Base-by-base conservation (phyloP, 2,329 filamentous ascomycete genomes). In the Pseudogymnoascus pannorum region DNA sequence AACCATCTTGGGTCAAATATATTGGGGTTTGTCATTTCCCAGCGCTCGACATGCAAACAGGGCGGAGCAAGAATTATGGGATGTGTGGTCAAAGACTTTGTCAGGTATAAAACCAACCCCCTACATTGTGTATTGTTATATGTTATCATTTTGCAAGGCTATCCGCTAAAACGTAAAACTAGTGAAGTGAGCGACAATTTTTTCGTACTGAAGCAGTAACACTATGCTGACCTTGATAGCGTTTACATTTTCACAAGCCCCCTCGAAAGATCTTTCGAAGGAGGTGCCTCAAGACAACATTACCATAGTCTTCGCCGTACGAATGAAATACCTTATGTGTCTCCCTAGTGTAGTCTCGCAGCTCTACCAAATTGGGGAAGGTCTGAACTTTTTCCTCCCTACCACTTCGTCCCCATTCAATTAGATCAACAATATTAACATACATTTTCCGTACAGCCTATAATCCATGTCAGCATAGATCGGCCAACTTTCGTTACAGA, bases 301-400 rank as follows among this genome's bases (percentile, higher is more conserved):
- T 65, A n/a, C 64, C 61, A 36, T 22, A 35, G 64, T 66, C 64
- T 66, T 65, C 26, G 59, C 61, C 29, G 36, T 64, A 61, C 57
- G 61, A 64, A 57, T 66, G 60, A 65, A 65, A 66, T 65, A 67
- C 64, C 61, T 67, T 67, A 60, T 64, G 9, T 60, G 62, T 65
- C 62, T 65, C 51, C 57, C 61, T 64, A 8, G 65, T 65, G 33
- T 66, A 67, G 57, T 38, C 58, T 63, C 59, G 63, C 38, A 67
- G 57, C 61, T 63, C 63, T 66, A 54, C 59, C 22, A 67, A 57
- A 62, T 60, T 44, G 36, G 57, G 42, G 18, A 68, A 67, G 58
- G 63, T 67, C 60, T 62, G 51, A 64, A 66, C 65, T 35, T 64
- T 66, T 48, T 63, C 61, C 63, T 66, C 61, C 60, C 61, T 66